Percentiles rank a stretch among this genome's conserved stretches.
phyloP scores from a whole-genome alignment of 2,329 filamentous ascomycete genomes.

The Exophiala spinifera region DNA sequence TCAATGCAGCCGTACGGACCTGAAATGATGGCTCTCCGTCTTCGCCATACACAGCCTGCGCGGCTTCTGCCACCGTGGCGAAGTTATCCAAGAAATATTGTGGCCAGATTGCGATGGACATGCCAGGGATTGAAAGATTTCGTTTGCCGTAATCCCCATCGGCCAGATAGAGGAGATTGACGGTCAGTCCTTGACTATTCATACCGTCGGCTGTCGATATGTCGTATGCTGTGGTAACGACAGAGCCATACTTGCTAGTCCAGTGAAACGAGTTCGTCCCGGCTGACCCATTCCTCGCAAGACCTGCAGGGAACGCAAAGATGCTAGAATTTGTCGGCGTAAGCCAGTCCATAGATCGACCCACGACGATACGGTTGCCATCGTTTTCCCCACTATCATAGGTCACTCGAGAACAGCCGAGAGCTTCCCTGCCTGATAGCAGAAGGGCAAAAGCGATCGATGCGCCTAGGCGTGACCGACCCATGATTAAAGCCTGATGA shows the following conservation, averaged over 20 bases:
- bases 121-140: neutral
- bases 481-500: too few species aligned
- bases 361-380: neutral
- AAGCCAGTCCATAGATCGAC: conserved; percentile 4
- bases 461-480: too few species aligned
- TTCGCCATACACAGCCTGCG: neutral
- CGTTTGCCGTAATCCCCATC: neutral
- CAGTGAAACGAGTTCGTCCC: neutral
- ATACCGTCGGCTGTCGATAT: conserved; percentile 2
- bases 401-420: conserved; percentile 3
- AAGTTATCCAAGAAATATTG: conserved; percentile 5
- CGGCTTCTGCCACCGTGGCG: neutral
- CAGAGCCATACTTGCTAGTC: conserved; percentile 5
- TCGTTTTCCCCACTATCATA: neutral
- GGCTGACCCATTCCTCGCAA: neutral
- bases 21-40: conserved; percentile 1
- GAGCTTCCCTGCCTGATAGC: too few species aligned
- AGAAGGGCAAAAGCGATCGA: too few species aligned
- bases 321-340: conserved; percentile 3
- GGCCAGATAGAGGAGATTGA: conserved; percentile 5
- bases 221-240: neutral
- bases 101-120: conserved; percentile 7
- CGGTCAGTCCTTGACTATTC: neutral
- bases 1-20: neutral
- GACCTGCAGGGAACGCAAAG: conserved; percentile 4